These are phyloP conservation scores for Penicillium oxalicum DNA, from an alignment of 2,329 filamentous ascomycete species.

Conservation along the genomic window DNA sequence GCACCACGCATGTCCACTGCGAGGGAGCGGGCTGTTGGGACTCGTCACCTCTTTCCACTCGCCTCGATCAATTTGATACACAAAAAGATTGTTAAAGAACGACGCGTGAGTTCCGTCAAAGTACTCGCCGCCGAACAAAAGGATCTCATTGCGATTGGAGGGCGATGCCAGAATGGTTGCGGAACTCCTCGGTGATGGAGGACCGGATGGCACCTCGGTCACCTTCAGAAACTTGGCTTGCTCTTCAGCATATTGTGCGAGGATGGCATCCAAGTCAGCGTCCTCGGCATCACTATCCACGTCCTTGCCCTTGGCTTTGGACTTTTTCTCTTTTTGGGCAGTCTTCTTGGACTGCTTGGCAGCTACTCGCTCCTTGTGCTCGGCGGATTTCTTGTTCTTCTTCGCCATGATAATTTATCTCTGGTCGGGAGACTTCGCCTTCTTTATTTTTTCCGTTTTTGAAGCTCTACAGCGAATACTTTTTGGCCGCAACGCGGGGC, in stretches of 20 bases:
- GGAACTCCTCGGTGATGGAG: conserved; percentile 73
- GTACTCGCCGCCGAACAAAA: conserved; percentile 91
- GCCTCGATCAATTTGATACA: conserved; percentile 72
- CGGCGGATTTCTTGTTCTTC: conserved; percentile 53
- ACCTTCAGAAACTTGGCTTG: conserved; percentile 93
- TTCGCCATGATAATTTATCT: conserved; percentile 39
- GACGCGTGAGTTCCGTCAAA: conserved; percentile 82
- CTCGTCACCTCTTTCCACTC: conserved; percentile 88
- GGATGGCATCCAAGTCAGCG: conserved; percentile 84
- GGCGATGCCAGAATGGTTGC: conserved; percentile 80
- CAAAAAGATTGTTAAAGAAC: conserved; percentile 62
- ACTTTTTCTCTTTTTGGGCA: conserved; percentile 68
- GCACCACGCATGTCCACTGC: conserved; percentile 92
- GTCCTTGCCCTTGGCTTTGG: conserved; percentile 59
- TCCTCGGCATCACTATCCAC: conserved; percentile 88
- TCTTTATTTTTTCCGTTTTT: too few species aligned
- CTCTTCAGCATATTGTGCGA: conserved; percentile 86
- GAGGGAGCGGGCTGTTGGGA: conserved; percentile 83
- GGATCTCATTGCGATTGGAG: conserved; percentile 76
- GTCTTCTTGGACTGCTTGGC: conserved; percentile 85
- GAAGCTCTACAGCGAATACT: background rate
- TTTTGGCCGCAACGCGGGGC: conserved; percentile 12
- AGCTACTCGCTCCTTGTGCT: conserved; percentile 52
- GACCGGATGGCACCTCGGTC: conserved; percentile 67
- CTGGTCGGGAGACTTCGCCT: conserved; percentile 5